phyloP scores from a whole-genome alignment of 164 flowering plant genomes.

The Hamamelis virginiana region DNA sequence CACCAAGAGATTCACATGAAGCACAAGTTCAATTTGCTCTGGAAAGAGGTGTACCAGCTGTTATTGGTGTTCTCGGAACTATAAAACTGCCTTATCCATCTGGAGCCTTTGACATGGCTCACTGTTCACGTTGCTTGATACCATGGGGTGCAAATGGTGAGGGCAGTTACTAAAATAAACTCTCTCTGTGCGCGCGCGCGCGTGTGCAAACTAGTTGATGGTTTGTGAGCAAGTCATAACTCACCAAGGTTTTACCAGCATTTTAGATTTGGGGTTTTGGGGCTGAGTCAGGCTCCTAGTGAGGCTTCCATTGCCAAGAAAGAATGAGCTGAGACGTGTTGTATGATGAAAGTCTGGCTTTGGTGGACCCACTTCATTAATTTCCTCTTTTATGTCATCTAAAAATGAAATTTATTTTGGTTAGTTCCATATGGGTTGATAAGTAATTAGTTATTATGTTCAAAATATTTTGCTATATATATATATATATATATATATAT shows the following conservation, averaged over 20 bases:
- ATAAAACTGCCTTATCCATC: slow-evolving; percentile 50
- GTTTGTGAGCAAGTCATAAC: neutral
- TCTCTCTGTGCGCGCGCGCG: too few species aligned
- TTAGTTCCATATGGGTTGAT: neutral
- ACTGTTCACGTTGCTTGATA: slow-evolving; percentile 51
- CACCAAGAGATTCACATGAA: slow-evolving; percentile 58
- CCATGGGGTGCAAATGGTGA: slow-evolving; percentile 53
- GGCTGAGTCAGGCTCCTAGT: neutral
- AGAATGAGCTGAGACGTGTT: too few species aligned
- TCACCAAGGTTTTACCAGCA: neutral
- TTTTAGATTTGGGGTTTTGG: neutral
- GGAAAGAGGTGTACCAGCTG: slow-evolving; percentile 56
- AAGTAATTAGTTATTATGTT: neutral
- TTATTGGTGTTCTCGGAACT: slow-evolving; percentile 53
- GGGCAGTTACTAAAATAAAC: neutral
- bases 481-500: too few species aligned
- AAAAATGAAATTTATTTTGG: neutral
- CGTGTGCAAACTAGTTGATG: neutral
- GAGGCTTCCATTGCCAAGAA: neutral
- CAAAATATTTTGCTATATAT: neutral
- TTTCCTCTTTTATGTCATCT: neutral
- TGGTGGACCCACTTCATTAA: neutral
- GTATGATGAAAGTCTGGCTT: neutral
- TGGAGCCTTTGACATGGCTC: slow-evolving; percentile 52
- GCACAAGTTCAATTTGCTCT: slow-evolving; percentile 53